phyloP scores from a whole-genome alignment of 2,329 filamentous ascomycete genomes.

The Dendryphion nanum region DNA sequence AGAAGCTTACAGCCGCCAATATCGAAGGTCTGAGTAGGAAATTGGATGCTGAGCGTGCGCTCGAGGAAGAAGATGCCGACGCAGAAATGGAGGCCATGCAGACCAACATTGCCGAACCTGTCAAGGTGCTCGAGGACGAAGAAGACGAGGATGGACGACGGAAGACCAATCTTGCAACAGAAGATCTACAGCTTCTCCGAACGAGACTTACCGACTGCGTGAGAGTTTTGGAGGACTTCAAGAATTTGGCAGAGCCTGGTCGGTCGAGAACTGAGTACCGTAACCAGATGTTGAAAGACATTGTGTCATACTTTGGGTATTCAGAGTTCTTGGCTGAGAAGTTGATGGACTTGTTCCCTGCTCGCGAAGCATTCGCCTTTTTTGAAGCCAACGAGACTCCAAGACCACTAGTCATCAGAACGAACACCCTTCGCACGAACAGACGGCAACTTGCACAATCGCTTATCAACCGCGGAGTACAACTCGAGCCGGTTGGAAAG shows the following conservation, averaged over 20 bases:
- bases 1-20: constrained; percentile 90
- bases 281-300: constrained; percentile 80
- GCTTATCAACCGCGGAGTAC: constrained; percentile 93
- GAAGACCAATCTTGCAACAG: constrained; percentile 62
- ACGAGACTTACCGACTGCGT: constrained; percentile 91
- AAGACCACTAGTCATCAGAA: constrained; percentile 90
- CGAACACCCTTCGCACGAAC: constrained; percentile 84
- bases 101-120: constrained; percentile 87
- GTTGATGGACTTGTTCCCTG: constrained; percentile 87
- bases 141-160: constrained; percentile 61
- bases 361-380: constrained; percentile 93
- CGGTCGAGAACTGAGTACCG: constrained; percentile 88
- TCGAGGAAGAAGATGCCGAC: constrained; percentile 78
- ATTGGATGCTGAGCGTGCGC: constrained; percentile 72
- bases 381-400: constrained; percentile 98
- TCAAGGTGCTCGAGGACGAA: constrained; percentile 61
- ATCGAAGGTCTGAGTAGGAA: constrained; percentile 88
- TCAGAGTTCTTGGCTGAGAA: constrained; percentile 94
- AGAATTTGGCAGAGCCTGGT: constrained; percentile 74
- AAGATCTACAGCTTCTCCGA: constrained; percentile 85
- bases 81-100: constrained; percentile 84
- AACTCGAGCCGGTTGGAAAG: constrained; percentile 93
- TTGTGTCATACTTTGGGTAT: constrained; percentile 97
- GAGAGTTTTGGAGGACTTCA: constrained; percentile 85
- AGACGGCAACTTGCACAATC: constrained; percentile 82